These are phyloP conservation scores for Allomyces macrogynus DNA, from an alignment of 192 early-diverging fungal species.

Conservation along the genomic window DNA sequence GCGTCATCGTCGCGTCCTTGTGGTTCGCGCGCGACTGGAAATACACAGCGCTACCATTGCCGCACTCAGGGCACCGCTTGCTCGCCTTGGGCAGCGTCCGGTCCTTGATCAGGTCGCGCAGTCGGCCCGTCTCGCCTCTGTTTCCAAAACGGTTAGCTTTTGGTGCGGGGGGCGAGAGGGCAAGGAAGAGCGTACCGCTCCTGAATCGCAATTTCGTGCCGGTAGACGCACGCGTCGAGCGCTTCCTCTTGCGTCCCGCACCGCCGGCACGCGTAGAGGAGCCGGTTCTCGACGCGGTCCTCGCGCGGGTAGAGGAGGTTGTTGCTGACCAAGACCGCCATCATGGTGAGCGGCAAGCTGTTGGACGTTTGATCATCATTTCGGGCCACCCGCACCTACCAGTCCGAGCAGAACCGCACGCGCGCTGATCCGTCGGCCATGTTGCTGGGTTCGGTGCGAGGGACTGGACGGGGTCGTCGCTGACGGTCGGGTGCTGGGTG, in stretches of 20 bases:
- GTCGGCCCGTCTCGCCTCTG: background rate
- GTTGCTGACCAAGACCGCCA: conserved; percentile 21
- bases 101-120: background rate
- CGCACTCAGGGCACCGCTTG: conserved; percentile 38
- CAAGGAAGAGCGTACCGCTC: background rate
- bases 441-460: no score
- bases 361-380: no score
- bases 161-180: no score
- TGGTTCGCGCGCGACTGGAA: conserved; percentile 54
- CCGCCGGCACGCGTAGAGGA: conserved; percentile 48
- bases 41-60: conserved; percentile 39
- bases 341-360: no score
- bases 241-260: conserved; percentile 52
- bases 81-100: conserved; percentile 47
- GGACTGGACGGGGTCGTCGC: no score
- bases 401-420: no score
- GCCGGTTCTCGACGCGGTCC: conserved; percentile 15
- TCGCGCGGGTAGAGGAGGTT: conserved; percentile 67
- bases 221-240: conserved; percentile 47
- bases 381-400: no score
- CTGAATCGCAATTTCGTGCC: conserved; percentile 37
- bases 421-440: no score
- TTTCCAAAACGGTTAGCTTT: no score
- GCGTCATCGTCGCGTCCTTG: conserved; percentile 51
- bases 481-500: no score